phyloP scores from a whole-genome alignment of 768 basidiomycete genomes.

The Amanita inopinata region DNA sequence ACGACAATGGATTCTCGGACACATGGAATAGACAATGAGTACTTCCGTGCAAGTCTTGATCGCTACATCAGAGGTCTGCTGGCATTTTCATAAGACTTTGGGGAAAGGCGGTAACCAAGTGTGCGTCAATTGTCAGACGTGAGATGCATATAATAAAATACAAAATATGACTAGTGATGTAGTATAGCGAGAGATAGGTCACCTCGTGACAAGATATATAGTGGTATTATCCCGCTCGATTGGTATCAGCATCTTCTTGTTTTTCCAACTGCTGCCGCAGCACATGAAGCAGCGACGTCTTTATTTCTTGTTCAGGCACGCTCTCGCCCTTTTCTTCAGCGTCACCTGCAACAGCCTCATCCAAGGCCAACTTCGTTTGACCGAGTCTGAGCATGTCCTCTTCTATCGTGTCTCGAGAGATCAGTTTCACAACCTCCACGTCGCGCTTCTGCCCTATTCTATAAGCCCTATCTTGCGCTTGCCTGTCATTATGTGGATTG shows the following conservation, averaged over 20 bases:
- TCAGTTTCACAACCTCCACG: conserved; percentile 91
- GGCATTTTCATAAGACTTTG: conserved; percentile 30
- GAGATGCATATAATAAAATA: conserved; percentile 5
- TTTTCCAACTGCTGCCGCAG: conserved; percentile 75
- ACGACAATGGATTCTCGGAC: conserved; percentile 74
- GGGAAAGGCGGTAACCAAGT: background rate
- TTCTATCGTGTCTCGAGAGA: conserved; percentile 87
- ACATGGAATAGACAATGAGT: conserved; percentile 88
- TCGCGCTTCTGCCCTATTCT: conserved; percentile 92
- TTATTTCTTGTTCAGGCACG: conserved; percentile 72
- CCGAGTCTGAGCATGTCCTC: conserved; percentile 92
- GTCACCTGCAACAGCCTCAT: conserved; percentile 89
- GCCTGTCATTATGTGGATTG: conserved; percentile 95
- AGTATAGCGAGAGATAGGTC: too few relatives aligned
- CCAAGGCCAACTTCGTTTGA: conserved; percentile 82
- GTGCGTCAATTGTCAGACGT: background rate
- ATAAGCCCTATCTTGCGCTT: conserved; percentile 96
- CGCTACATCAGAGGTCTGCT: conserved; percentile 56
- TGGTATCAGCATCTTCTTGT: conserved; percentile 25
- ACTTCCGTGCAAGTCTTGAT: conserved; percentile 75
- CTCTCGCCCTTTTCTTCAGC: conserved; percentile 52
- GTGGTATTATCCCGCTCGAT: conserved; percentile 6
- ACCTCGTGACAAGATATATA: too few relatives aligned
- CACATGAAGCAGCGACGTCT: conserved; percentile 76
- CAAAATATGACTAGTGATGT: too few relatives aligned